Percentiles rank a stretch among this genome's conserved stretches.
Conservation (phyloP, 345 rosid species). For the Melastoma malabathricum region DNA sequence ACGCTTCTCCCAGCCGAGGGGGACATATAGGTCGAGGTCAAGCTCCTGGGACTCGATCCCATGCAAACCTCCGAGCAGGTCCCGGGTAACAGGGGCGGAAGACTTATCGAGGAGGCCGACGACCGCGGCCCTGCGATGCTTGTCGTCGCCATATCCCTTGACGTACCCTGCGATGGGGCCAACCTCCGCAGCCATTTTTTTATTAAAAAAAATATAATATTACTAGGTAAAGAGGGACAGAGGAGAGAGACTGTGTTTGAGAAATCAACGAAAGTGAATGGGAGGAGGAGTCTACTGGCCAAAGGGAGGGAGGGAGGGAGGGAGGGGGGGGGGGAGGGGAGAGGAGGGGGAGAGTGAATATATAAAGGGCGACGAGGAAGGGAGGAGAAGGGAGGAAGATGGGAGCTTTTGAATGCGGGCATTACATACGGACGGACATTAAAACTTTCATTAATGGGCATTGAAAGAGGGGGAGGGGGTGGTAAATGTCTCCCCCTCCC, state of each 20-base stretch:
- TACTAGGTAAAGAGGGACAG: constrained; percentile 4
- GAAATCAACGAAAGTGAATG: too few relatives aligned
- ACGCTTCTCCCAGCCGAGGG: constrained; percentile 80
- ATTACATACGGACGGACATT: too few relatives aligned
- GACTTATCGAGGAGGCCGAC: constrained; percentile 24
- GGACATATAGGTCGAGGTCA: constrained; percentile 84
- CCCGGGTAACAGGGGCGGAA: constrained; percentile 48
- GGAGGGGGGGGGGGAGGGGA: too few relatives aligned
- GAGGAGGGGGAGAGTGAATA: neutral
- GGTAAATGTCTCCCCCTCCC: too few relatives aligned
- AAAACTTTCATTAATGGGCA: too few relatives aligned
- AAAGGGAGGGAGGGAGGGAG: too few relatives aligned
- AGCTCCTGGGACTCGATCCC: constrained; percentile 47
- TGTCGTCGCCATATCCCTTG: constrained; percentile 29
- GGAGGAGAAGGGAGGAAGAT: too few relatives aligned
- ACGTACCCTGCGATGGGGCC: constrained; percentile 32
- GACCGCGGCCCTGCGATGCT: constrained; percentile 15
- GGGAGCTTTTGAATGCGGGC: too few relatives aligned
- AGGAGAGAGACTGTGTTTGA: neutral
- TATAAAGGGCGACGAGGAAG: neutral
- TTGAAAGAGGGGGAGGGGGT: too few relatives aligned
- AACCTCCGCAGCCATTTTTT: constrained; percentile 51
- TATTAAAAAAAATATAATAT: neutral
- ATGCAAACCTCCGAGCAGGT: constrained; percentile 40
- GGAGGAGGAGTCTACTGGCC: too few relatives aligned